Base-by-base conservation (phyloP, 2,329 filamentous ascomycete genomes). In the Fusarium sp. region DNA sequence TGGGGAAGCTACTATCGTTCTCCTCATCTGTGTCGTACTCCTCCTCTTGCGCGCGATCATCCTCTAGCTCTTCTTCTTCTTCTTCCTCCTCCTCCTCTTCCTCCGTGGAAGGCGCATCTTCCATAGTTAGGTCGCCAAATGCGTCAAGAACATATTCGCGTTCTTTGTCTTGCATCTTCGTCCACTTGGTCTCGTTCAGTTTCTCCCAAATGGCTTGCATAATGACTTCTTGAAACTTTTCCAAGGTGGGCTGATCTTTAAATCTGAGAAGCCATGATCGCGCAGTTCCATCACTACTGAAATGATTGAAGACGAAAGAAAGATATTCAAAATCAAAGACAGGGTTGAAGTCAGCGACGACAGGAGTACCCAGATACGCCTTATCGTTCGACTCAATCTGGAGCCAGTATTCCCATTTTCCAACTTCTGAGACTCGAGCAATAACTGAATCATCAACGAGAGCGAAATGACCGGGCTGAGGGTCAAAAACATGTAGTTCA, bases 231-330 rank as follows among this genome's bases (percentile, higher is more conserved):
- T 99, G 96, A 81, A 99, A 98, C 35, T 89, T 89, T 81, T 98
- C 95, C 59, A 97, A 87, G 0, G 92, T 91, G 26, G 90, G 85
- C 76, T 95, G 93, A 75, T 98, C 93, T 78, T 93, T 94, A 85
- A 99, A 99, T 20, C 95, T 92, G 41, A 99, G 86, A 20, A 99
- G 89, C 96, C 96, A 99, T 2, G 96, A 99, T 82, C 95, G 97
- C 9, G 96, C 96, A 4, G 93, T 93, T 5, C 95, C 94, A 82
- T 98, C 94, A 41, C 92, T 89, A 20, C 93, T 90, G 81, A 98
- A 98, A 81, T 98, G 95, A 79, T 99, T 99, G 88, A 99, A 99
- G 79, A 99, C 98, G 81, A 98, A 98, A 0, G 96, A 98, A n/a
- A 98, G 87, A 78, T 96, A 98, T 82, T 99, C 96, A 75, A 98